These are phyloP conservation scores for Pelargonium citronellum DNA, from an alignment of 441 rosid species.

Conservation along the genomic window DNA sequence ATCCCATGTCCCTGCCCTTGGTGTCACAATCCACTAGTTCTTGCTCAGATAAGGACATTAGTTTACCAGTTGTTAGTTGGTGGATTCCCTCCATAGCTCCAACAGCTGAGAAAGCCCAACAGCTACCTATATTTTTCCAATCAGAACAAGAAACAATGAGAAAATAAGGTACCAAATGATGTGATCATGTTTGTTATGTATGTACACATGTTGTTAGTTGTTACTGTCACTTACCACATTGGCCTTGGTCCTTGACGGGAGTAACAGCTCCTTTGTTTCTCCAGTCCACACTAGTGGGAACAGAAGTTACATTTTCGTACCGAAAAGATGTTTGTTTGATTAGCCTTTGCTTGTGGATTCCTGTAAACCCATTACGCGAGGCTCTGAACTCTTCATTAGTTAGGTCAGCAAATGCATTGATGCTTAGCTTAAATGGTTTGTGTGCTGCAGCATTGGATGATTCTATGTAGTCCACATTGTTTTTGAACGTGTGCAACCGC, in stretches of 20 bases:
- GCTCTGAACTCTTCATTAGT: no score
- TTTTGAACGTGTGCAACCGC: no score
- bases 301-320: conserved; percentile 39
- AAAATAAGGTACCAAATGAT: no score
- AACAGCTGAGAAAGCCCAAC: conserved; percentile 88
- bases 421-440: no score
- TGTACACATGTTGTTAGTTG: not conserved
- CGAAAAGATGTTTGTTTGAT: conserved; percentile 16
- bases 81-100: conserved; percentile 86
- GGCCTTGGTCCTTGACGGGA: conserved; percentile 71
- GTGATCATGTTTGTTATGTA: not conserved
- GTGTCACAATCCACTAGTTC: conserved; percentile 42
- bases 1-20: not conserved
- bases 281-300: conserved; percentile 62
- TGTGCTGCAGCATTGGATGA: no score
- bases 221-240: conserved; percentile 50
- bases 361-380: no score
- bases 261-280: conserved; percentile 71
- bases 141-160: not conserved
- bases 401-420: no score
- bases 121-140: conserved; percentile 48
- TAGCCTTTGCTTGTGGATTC: no score
- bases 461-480: no score
- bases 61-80: conserved; percentile 50
- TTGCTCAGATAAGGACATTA: conserved; percentile 69